Conservation (phyloP, 1,284 basidiomycete genomes). For the Cutaneotrichosporon sp. region DNA sequence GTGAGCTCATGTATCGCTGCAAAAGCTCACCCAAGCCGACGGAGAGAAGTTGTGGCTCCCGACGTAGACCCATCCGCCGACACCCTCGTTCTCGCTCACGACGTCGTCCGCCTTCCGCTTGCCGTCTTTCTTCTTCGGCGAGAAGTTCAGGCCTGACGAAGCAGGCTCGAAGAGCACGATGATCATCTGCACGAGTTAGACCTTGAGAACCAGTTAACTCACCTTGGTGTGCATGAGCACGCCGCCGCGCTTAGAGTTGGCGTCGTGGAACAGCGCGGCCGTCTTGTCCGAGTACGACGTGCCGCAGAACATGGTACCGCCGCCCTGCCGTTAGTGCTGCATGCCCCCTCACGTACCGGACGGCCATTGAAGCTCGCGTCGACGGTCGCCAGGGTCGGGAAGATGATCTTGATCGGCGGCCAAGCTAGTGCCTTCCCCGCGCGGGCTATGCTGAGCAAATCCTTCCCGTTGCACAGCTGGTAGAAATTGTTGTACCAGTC, state of each 20-base stretch:
- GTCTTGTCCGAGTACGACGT: conserved; percentile 29
- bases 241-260: conserved; percentile 45
- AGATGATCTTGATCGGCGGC: conserved; percentile 44
- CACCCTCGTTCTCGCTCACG: conserved; percentile 9
- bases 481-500: conserved; percentile 45
- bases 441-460: conserved; percentile 14
- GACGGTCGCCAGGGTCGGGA: conserved; percentile 41
- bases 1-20: conserved; percentile 1
- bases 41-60: conserved; percentile 45
- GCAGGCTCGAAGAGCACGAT: conserved; percentile 38
- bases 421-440: conserved; percentile 25
- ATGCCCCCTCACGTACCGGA: conserved; percentile 28
- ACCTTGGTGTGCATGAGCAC: conserved; percentile 49
- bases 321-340: conserved; percentile 31
- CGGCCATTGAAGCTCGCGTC: conserved; percentile 29
- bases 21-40: conserved; percentile 42
- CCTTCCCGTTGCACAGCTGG: conserved; percentile 29
- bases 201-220: conserved; percentile 2
- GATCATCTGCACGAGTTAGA: conserved; percentile 32
- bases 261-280: conserved; percentile 36
- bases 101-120: conserved; percentile 35
- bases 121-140: conserved; percentile 3
- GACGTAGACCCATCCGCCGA: conserved; percentile 46
- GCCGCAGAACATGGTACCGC: conserved; percentile 47
- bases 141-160: conserved; percentile 16